Conservation (phyloP, 2,329 filamentous ascomycete species). For the Curvularia sp. region DNA sequence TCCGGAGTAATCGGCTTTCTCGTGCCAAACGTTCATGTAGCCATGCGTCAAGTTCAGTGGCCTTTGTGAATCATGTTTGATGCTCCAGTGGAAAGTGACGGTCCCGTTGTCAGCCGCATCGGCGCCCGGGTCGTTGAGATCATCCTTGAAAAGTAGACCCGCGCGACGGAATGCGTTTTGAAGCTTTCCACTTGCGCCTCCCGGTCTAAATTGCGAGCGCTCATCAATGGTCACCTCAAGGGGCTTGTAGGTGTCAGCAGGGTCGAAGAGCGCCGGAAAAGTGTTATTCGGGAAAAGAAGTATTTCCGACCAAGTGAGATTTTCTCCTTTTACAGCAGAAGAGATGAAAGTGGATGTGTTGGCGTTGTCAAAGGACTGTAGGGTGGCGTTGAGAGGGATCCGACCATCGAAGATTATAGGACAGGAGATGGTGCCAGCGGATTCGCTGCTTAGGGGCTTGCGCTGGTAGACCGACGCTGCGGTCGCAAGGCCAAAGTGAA, state of each 20-base stretch:
- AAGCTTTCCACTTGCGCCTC: constrained; percentile 17
- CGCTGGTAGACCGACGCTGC: too few relatives aligned
- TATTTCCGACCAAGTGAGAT: too few relatives aligned
- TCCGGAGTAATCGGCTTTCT: constrained; percentile 32
- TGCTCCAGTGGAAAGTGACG: constrained; percentile 39
- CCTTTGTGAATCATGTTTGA: constrained; percentile 25
- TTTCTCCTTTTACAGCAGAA: too few relatives aligned
- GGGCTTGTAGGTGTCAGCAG: constrained; percentile 17
- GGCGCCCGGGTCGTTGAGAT: constrained; percentile 26
- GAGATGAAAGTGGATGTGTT: too few relatives aligned
- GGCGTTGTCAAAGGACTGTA: too few relatives aligned
- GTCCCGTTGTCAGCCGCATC: constrained; percentile 32
- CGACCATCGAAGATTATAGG: too few relatives aligned
- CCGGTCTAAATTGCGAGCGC: constrained; percentile 28
- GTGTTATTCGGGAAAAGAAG: too few relatives aligned
- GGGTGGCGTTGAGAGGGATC: too few relatives aligned
- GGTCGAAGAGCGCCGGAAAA: background rate
- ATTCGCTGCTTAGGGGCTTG: too few relatives aligned
- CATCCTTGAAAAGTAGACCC: constrained; percentile 31
- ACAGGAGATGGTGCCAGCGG: too few relatives aligned
- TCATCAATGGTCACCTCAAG: constrained; percentile 39
- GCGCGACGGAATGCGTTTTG: constrained; percentile 31
- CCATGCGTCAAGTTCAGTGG: constrained; percentile 38
- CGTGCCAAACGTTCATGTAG: constrained; percentile 44
- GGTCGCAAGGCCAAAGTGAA: too few relatives aligned